Evolutionary conservation across 164 flowering plant species (phyloP), one percentile per base, ranked within the genome.

Genomic region (Malania oleifera): DNA sequence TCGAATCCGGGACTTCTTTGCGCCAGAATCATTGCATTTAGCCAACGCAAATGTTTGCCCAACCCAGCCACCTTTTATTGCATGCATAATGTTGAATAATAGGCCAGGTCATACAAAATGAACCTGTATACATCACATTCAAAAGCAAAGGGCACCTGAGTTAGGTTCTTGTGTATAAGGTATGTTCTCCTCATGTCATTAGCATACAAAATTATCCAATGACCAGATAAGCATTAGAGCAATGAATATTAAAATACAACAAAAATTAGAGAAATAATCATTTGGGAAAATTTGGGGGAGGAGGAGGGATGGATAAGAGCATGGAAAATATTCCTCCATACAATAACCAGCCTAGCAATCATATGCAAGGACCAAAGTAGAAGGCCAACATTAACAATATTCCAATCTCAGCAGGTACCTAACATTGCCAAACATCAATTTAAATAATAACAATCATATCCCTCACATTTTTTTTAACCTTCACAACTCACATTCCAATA

Each of bases 41-140:
- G 97, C 85, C 10, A 90, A 45, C 41, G 97, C 95, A 80, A 82
- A 85, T 46, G 91, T 75, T 69, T 77, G 90, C 55, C 89, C 89
- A 56, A 71, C 79, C 89, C 83, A 88, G 44, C 81, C 72, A 57
- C 79, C 85, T 73, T 78, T 93, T 52, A 80, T 27, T 12, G 82
- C 70, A 65, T 87, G 73, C 99, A 93, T 90, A 60, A 59, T 38
- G 39, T 54, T 62, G 37, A 55, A 66, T 65, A 53, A 31, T 57
- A 54, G 56, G 52, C 70, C 52, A 48, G 48, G 40, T 27, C 47
- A 49, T 19, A 53, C 46, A 52, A 55, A 40, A 5, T 17, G 41
- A 11, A 61, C 44, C 64, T 57, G 51, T 47, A 62, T n/a, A 46
- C 37, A 37, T 34, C 39, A 61, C 27, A 50, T 57, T 43, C 34